Base-by-base conservation (phyloP, 192 early-diverging fungal species). In the Paraglomus brasilianum region DNA sequence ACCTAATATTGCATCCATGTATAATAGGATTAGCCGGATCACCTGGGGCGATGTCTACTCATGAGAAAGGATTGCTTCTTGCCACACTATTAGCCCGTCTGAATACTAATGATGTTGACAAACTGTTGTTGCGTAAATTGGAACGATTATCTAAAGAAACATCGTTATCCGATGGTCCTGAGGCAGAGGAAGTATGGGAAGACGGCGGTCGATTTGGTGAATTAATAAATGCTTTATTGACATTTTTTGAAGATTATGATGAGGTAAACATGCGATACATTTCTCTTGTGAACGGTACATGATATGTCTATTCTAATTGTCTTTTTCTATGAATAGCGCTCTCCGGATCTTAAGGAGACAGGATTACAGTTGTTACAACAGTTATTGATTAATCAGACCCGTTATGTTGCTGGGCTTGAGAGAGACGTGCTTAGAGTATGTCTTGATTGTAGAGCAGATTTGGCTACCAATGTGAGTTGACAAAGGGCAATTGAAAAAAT, bases 131-230 rank as follows among this genome's bases (percentile, higher is more conserved):
- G 22, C 30, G 66, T n/a, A 53, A 52, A 44, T 41, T 68, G 13
- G 43, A 13, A n/a, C 8, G 19, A 55, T 55, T 68, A 15, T 68
- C 66, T 24, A 68, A 41, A 14, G 66, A 68, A 14, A 55, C 51
- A 15, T 17, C 39, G 7, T 68, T 55, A 43, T 55, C 49, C 11
- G 41, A 55, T 41, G 36, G 17, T 4, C 21, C 42, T 36, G 14
- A 24, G 8, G n/a, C 66, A 8, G 38, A 41, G 21, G 66, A 68
- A 43, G 55, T 68, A 13, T 68, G 66, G 66, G 66, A 68, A 56
- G 55, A 56, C 55, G 66, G 66, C 6, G 66, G 55, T 13, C 10
- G 66, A 43, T 68, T 68, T 53, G 15, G 10, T 7, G 66, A 68
- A 55, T 14, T 68, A 43, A 55, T 68, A 1, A 52, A 30, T 17